Conservation (phyloP, 73 alveolate genomes). For the Tetrahymena malaccensis region DNA sequence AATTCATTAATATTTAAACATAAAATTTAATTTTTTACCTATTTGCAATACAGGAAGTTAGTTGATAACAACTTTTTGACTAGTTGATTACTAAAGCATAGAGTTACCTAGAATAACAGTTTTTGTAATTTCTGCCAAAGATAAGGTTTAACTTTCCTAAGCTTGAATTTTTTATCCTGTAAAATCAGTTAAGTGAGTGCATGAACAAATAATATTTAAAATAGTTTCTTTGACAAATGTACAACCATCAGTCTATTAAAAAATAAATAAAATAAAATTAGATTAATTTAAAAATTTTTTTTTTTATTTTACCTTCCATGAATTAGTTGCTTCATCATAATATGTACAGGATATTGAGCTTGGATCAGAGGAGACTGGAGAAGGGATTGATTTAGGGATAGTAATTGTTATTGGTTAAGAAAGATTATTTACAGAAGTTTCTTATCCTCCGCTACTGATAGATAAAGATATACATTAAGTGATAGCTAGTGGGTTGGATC, state of each 20-base stretch:
- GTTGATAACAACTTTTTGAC: not conserved
- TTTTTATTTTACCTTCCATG: not conserved
- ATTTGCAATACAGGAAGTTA: not conserved
- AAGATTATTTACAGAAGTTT: not conserved
- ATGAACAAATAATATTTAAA: not conserved
- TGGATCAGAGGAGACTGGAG: not conserved
- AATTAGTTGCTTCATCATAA: not conserved
- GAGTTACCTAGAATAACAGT: not conserved
- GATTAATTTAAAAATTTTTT: not conserved
- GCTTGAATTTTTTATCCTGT: not conserved
- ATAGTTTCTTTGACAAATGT: not conserved
- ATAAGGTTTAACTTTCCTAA: not conserved
- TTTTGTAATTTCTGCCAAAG: not conserved
- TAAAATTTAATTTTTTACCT: not conserved
- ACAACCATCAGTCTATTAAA: not conserved
- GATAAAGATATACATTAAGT: not conserved
- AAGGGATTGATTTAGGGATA: not conserved
- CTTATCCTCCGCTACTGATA: not conserved
- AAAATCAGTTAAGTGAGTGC: not conserved
- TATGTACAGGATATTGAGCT: not conserved
- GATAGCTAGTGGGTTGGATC: not conserved
- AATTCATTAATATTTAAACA: not conserved
- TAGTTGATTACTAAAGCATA: not conserved
- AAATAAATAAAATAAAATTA: not conserved
- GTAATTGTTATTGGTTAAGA: not conserved